These are phyloP conservation scores for Thraustochytrium aureum DNA, from an alignment of 352 stramenopile genomes.

Conservation along the genomic window DNA sequence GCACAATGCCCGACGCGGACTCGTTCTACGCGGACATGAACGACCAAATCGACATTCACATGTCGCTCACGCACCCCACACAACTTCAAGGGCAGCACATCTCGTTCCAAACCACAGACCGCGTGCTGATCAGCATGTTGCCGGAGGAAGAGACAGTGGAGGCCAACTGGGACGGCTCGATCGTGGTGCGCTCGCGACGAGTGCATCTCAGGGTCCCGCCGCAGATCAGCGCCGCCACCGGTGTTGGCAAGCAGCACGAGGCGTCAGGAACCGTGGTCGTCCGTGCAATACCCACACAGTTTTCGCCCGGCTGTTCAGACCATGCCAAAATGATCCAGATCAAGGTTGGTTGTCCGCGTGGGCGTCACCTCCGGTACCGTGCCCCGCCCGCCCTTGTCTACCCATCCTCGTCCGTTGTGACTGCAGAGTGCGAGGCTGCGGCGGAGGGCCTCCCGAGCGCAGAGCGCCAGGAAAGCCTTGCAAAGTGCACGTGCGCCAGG, in stretches of 20 bases:
- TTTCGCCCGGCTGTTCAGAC: not conserved
- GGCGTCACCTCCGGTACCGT: constrained; percentile 28
- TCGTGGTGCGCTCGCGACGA: not conserved
- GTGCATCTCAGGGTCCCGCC: constrained; percentile 2
- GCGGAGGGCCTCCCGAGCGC: not conserved
- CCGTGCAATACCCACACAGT: constrained; percentile 1
- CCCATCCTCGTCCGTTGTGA: constrained; percentile 34
- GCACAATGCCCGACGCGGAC: not conserved
- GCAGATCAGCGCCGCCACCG: constrained; percentile 1
- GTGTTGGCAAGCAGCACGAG: not conserved
- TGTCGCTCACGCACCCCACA: constrained; percentile 1
- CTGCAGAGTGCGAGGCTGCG: not conserved
- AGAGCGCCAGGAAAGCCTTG: not conserved
- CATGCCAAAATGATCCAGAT: constrained; percentile 21
- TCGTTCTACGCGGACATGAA: constrained; percentile 53
- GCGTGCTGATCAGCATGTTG: constrained; percentile 6
- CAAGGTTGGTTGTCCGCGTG: constrained; percentile 41
- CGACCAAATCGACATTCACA: constrained; percentile 18
- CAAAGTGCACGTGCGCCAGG: constrained; percentile 22
- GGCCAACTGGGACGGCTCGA: not conserved
- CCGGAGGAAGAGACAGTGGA: not conserved
- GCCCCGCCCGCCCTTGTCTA: not conserved
- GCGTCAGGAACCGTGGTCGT: constrained; percentile 36
- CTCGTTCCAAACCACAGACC: constrained; percentile 25
- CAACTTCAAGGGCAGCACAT: not conserved